Conservation (phyloP, 164 flowering plant species). For the Buxus sempervirens region DNA sequence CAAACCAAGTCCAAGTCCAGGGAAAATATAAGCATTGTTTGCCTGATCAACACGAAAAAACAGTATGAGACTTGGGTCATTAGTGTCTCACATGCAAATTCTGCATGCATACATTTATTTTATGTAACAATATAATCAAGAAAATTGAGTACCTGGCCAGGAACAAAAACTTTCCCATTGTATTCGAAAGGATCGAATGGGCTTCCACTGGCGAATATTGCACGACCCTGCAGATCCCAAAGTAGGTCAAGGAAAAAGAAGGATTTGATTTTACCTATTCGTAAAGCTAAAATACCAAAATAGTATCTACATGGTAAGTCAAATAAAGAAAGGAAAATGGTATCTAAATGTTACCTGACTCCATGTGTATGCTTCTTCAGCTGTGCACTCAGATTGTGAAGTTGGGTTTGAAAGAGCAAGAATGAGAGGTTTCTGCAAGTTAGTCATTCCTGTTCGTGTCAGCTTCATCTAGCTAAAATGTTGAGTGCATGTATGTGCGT, state of each 20-base stretch:
- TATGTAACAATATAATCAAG: not conserved
- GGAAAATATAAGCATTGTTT: slow-evolving; percentile 94
- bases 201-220: slow-evolving; percentile 92
- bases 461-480: not conserved
- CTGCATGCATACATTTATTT: not conserved
- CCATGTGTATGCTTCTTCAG: slow-evolving; percentile 94
- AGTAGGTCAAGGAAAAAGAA: not conserved
- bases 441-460: slow-evolving; percentile 1
- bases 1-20: slow-evolving; percentile 92
- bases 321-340: not conserved
- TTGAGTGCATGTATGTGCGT: not conserved
- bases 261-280: not conserved
- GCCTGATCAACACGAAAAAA: slow-evolving; percentile 39
- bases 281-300: not conserved
- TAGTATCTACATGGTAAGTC: not conserved
- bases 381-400: slow-evolving; percentile 92
- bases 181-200: slow-evolving; percentile 89
- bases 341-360: slow-evolving; percentile 44
- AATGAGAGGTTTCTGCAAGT: slow-evolving; percentile 78
- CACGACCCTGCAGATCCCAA: slow-evolving; percentile 60
- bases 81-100: not conserved
- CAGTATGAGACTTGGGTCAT: slow-evolving; percentile 2
- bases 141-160: slow-evolving; percentile 70
- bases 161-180: slow-evolving; percentile 53
- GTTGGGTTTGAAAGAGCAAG: slow-evolving; percentile 95